Percentiles rank a stretch among this genome's conserved stretches.
Conservation (phyloP, 2,329 filamentous ascomycete genomes). For the Fusarium xylarioides region DNA sequence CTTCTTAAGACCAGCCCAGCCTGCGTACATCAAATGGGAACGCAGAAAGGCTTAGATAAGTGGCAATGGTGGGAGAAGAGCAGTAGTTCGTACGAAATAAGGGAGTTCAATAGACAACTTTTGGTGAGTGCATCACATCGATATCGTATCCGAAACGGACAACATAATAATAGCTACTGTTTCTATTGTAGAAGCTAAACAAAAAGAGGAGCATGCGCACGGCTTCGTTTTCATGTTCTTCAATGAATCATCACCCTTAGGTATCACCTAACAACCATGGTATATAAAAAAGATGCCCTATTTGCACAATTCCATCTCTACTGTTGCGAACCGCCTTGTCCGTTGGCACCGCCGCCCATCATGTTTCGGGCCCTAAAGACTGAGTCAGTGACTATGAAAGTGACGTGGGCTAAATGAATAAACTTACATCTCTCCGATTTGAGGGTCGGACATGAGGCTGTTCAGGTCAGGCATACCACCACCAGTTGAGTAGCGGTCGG, state of each 20-base stretch:
- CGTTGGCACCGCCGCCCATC: constrained; percentile 50
- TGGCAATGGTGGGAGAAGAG: not conserved
- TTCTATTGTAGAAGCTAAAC: constrained; percentile 34
- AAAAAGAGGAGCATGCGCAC: constrained; percentile 14
- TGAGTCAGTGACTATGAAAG: not conserved
- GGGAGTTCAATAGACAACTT: not conserved
- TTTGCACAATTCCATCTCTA: constrained; percentile 19
- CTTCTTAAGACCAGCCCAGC: constrained; percentile 48
- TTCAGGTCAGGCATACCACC: constrained; percentile 91
- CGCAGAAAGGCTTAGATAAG: constrained; percentile 21
- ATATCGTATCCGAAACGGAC: not conserved
- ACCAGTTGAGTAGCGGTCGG: constrained; percentile 76
- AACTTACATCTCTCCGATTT: constrained; percentile 90
- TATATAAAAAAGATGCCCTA: constrained; percentile 37
- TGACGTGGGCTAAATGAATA: not conserved
- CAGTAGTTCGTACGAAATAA: not conserved
- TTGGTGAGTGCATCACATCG: not conserved
- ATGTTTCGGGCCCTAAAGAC: constrained; percentile 56
- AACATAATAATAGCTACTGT: constrained; percentile 17
- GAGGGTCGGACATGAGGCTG: constrained; percentile 90
- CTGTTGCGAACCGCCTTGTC: constrained; percentile 41
- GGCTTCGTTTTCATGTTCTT: constrained; percentile 32
- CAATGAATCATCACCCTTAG: constrained; percentile 29
- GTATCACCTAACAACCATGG: constrained; percentile 25
- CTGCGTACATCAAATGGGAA: constrained; percentile 49